phyloP scores from a whole-genome alignment of 192 early-diverging fungal species.

The Chytriomyces hyalinus region DNA sequence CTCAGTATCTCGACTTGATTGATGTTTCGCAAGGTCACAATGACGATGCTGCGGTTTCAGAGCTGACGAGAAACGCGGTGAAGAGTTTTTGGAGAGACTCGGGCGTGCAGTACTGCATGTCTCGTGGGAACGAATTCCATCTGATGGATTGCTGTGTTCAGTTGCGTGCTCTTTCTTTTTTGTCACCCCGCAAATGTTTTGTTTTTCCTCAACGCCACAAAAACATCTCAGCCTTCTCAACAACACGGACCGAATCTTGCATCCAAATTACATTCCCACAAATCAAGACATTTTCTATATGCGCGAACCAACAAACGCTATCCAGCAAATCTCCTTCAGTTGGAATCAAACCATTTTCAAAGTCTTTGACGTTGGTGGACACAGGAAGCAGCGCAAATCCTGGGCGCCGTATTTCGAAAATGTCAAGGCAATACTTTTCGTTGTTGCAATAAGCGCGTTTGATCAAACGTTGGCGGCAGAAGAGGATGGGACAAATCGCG shows the following conservation, averaged over 20 bases:
- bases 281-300: constrained; percentile 71
- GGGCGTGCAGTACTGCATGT: constrained; percentile 43
- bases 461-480: constrained; percentile 59
- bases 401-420: constrained; percentile 56
- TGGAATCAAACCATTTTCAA: constrained; percentile 54
- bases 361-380: constrained; percentile 71
- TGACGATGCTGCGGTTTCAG: too few relatives aligned
- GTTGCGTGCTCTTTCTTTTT: constrained; percentile 15
- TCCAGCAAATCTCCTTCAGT: constrained; percentile 66
- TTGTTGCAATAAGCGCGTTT: constrained; percentile 62
- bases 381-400: constrained; percentile 60
- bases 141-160: constrained; percentile 54
- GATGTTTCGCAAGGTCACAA: not conserved
- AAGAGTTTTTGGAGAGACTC: constrained; percentile 46
- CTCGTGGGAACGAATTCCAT: constrained; percentile 45
- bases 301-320: constrained; percentile 67
- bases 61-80: constrained; percentile 2
- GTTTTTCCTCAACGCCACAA: too few relatives aligned
- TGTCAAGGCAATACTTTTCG: constrained; percentile 66
- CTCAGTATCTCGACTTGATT: constrained; percentile 2
- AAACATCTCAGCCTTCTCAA: constrained; percentile 27
- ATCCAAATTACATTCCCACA: constrained; percentile 60
- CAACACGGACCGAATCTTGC: constrained; percentile 53
- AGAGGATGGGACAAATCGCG: constrained; percentile 58
- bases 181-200: too few relatives aligned